phyloP scores from a whole-genome alignment of 192 early-diverging fungal species.

The Podochytrium sp. region DNA sequence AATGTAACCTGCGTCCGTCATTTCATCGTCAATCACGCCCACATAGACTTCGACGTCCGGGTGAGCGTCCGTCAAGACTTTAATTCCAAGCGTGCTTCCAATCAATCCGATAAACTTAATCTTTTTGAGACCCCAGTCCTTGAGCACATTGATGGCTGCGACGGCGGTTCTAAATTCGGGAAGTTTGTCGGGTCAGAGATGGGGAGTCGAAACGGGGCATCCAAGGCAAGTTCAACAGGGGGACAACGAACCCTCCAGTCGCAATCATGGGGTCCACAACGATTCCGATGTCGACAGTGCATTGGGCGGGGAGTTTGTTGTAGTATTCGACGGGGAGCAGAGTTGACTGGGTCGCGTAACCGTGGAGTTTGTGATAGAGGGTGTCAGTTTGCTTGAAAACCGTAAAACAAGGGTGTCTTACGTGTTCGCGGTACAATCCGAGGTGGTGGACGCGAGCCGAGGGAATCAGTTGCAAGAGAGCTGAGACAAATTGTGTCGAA shows the following conservation, averaged over 20 bases:
- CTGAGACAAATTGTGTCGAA: background rate
- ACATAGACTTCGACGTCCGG: constrained; percentile 35
- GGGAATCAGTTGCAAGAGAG: constrained; percentile 66
- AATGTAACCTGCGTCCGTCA: constrained; percentile 26
- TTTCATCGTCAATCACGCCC: constrained; percentile 24
- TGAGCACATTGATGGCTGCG: background rate
- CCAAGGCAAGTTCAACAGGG: constrained; percentile 74
- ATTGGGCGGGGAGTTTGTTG: constrained; percentile 80
- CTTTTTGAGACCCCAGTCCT: constrained; percentile 75
- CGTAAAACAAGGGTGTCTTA: constrained; percentile 46
- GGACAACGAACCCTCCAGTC: constrained; percentile 78
- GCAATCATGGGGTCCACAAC: constrained; percentile 85
- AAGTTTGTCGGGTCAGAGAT: too few species aligned
- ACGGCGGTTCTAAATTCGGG: too few species aligned
- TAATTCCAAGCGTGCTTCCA: constrained; percentile 57
- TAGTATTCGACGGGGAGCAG: constrained; percentile 91
- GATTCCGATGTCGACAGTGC: constrained; percentile 70
- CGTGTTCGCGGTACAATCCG: constrained; percentile 75
- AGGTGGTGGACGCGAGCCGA: constrained; percentile 76
- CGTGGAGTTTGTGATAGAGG: too few species aligned
- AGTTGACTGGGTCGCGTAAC: constrained; percentile 63
- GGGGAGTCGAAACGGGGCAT: too few species aligned
- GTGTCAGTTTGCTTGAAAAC: background rate
- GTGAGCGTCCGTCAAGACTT: constrained; percentile 44
- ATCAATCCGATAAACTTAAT: constrained; percentile 75